These are phyloP conservation scores for Eustoma russellianum DNA, from an alignment of 257 asterid species.

Conservation along the genomic window DNA sequence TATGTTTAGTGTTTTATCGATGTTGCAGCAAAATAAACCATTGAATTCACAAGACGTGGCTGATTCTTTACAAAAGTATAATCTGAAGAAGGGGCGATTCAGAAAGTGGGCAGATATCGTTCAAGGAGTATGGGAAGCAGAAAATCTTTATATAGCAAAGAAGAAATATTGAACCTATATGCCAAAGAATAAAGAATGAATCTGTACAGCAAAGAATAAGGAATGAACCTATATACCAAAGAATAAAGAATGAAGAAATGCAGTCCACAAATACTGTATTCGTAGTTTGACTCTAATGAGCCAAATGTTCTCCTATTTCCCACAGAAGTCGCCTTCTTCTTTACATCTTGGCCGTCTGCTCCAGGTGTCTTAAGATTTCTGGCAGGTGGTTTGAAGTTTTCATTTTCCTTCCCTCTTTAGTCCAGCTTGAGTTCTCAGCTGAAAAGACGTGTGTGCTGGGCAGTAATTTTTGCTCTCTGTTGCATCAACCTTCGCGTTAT, in stretches of 20 bases:
- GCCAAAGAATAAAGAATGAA: too few species aligned
- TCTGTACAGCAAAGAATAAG: too few species aligned
- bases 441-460: slow-evolving; percentile 10
- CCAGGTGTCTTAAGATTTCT: background rate
- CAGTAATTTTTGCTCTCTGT: background rate
- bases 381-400: background rate
- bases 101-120: slow-evolving; percentile 43
- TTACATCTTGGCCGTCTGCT: slow-evolving; percentile 19
- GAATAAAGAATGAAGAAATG: slow-evolving; percentile 1
- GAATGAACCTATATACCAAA: too few species aligned
- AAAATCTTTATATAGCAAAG: too few species aligned
- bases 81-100: slow-evolving; percentile 48
- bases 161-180: too few species aligned
- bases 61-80: slow-evolving; percentile 47
- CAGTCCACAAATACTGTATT: background rate
- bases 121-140: slow-evolving; percentile 91
- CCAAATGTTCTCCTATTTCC: slow-evolving; percentile 30
- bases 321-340: slow-evolving; percentile 42
- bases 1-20: background rate
- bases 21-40: slow-evolving; percentile 48
- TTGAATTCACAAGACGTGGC: slow-evolving; percentile 47
- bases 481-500: too few species aligned
- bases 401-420: slow-evolving; percentile 10
- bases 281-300: slow-evolving; percentile 12
- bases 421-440: slow-evolving; percentile 14